A percentile compares a stretch with the other conserved stretches of the same genome.
Evolutionary conservation across 2,329 filamentous ascomycete genomes (phyloP).

Genomic region (Fusarium decemcellulare): DNA sequence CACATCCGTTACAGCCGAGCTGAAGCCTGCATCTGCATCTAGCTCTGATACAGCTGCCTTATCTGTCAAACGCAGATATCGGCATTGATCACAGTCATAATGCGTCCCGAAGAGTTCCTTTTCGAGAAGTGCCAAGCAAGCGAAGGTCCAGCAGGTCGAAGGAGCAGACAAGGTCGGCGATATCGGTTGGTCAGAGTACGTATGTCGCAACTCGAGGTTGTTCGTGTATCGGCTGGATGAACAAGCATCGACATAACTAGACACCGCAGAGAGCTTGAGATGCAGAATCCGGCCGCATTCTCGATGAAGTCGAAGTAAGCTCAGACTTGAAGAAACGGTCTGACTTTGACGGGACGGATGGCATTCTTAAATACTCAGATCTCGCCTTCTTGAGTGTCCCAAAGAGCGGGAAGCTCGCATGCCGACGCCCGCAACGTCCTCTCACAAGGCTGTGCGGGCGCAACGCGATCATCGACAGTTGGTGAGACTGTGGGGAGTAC

Average conservation of each 20-base stretch:
- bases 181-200: neutral
- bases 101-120: neutral
- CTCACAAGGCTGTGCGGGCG: conserved; percentile 49
- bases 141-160: neutral
- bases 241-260: too few species aligned
- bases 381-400: conserved; percentile 27
- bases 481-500: conserved; percentile 29
- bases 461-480: conserved; percentile 35
- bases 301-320: conserved; percentile 30
- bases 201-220: neutral
- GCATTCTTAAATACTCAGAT: conserved; percentile 46
- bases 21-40: neutral
- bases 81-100: neutral
- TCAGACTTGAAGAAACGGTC: conserved; percentile 13
- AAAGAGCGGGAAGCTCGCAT: conserved; percentile 47
- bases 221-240: neutral
- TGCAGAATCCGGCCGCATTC: neutral
- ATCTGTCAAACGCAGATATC: conserved; percentile 6
- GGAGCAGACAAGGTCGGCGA: neutral
- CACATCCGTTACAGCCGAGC: conserved; percentile 5
- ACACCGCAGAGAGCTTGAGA: neutral
- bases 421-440: conserved; percentile 48
- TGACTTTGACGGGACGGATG: conserved; percentile 31
- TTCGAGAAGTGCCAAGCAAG: neutral
- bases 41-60: too few species aligned